phyloP scores from a whole-genome alignment of 345 rosid genomes.

The Hibiscus trionum region DNA sequence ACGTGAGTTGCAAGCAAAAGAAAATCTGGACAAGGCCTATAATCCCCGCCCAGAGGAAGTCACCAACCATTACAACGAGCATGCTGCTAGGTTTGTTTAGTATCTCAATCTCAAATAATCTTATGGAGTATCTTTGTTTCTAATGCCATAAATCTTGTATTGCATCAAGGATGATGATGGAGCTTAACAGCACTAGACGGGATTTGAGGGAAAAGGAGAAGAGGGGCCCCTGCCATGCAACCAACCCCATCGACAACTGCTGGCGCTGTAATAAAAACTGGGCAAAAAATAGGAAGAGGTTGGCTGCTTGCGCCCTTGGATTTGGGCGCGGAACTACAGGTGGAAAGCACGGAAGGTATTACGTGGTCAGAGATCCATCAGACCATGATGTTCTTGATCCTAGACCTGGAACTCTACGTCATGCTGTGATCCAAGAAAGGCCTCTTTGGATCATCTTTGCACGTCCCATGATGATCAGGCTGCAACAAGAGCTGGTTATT shows the following conservation, averaged over 20 bases:
- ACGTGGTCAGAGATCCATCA: conserved; percentile 50
- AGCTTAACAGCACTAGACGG: conserved; percentile 46
- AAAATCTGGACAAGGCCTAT: conserved; percentile 31
- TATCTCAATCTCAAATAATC: not conserved
- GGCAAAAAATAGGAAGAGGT: conserved; percentile 44
- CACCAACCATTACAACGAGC: conserved; percentile 33
- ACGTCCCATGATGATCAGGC: conserved; percentile 51
- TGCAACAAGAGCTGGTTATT: conserved; percentile 58
- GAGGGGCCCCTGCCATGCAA: conserved; percentile 48
- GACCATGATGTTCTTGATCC: conserved; percentile 57
- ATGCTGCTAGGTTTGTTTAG: conserved; percentile 25
- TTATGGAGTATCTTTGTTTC: no score
- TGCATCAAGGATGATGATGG: conserved; percentile 6
- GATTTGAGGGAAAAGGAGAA: conserved; percentile 10
- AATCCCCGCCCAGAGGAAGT: conserved; percentile 41
- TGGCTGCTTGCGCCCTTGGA: conserved; percentile 55
- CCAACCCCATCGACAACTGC: conserved; percentile 77
- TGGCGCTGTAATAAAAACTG: conserved; percentile 74
- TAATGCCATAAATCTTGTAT: not conserved
- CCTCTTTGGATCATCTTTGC: conserved; percentile 63
- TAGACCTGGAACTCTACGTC: conserved; percentile 53
- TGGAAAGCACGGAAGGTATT: conserved; percentile 46
- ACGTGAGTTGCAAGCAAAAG: conserved; percentile 32
- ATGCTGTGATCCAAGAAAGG: conserved; percentile 45
- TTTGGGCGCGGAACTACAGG: conserved; percentile 59